These are phyloP conservation scores for Casuarina glauca DNA, from an alignment of 306 rosid genomes.

Conservation along the genomic window DNA sequence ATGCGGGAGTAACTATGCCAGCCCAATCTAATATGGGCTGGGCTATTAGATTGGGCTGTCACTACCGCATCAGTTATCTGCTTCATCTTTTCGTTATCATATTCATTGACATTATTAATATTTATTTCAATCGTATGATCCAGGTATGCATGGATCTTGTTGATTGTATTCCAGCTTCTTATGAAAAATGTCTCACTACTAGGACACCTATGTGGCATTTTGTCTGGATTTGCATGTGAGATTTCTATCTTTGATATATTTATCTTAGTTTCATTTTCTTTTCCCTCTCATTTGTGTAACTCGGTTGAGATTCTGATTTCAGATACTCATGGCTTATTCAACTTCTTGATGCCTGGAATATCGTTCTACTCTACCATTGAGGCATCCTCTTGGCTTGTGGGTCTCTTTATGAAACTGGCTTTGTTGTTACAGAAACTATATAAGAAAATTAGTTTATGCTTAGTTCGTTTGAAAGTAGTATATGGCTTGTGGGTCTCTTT, in stretches of 20 bases:
- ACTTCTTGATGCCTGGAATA: slow-evolving; percentile 81
- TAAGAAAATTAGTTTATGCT: background rate
- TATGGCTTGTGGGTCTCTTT: slow-evolving; percentile 71
- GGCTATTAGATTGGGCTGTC: too few relatives aligned
- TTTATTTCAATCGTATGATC: slow-evolving; percentile 26
- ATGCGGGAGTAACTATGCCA: too few relatives aligned
- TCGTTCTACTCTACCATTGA: slow-evolving; percentile 84
- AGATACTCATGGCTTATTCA: slow-evolving; percentile 88
- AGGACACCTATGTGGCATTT: slow-evolving; percentile 97
- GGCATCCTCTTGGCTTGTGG: slow-evolving; percentile 76
- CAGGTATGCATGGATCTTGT: slow-evolving; percentile 92
- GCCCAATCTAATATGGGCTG: too few relatives aligned
- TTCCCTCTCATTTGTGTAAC: slow-evolving; percentile 1
- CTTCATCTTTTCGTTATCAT: background rate
- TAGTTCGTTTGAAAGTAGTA: background rate
- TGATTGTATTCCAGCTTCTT: slow-evolving; percentile 94
- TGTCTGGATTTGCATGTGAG: slow-evolving; percentile 97
- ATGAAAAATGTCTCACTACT: slow-evolving; percentile 88
- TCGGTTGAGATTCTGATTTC: slow-evolving; percentile 34
- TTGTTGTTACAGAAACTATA: slow-evolving; percentile 17
- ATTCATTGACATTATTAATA: slow-evolving; percentile 15
- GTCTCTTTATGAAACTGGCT: slow-evolving; percentile 40
- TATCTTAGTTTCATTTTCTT: background rate
- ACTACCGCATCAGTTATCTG: background rate
- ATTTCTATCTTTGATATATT: slow-evolving; percentile 32